Percentiles rank a stretch among this genome's conserved stretches.
Evolutionary conservation across 352 stramenopile genomes (phyloP).

Genomic region (Pythium sp.): DNA sequence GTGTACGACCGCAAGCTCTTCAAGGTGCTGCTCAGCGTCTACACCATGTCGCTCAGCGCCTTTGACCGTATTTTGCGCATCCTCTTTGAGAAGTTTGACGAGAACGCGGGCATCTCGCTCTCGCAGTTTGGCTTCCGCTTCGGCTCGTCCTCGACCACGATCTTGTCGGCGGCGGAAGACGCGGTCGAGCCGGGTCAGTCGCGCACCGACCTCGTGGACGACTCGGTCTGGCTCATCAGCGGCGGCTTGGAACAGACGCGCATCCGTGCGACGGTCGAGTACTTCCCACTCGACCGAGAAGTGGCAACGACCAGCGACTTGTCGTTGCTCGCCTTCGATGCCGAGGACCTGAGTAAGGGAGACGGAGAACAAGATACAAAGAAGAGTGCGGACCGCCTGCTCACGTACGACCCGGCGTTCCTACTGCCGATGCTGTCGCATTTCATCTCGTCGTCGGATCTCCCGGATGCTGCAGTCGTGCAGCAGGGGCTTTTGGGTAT

Average conservation of each 20-base stretch:
- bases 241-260: constrained; percentile 64
- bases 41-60: constrained; percentile 64
- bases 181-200: background rate
- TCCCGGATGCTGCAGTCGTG: constrained; percentile 52
- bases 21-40: constrained; percentile 54
- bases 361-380: background rate
- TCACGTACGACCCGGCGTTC: constrained; percentile 72
- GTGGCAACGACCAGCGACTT: constrained; percentile 28
- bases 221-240: constrained; percentile 61
- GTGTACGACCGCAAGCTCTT: constrained; percentile 56
- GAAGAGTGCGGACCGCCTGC: constrained; percentile 1
- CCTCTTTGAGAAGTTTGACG: constrained; percentile 58
- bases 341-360: background rate
- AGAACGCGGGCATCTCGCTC: constrained; percentile 29
- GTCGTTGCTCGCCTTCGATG: constrained; percentile 26
- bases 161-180: constrained; percentile 23
- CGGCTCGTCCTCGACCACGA: constrained; percentile 37
- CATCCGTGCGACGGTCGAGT: constrained; percentile 66
- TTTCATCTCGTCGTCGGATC: constrained; percentile 69
- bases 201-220: constrained; percentile 52
- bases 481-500: constrained; percentile 72
- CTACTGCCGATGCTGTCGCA: constrained; percentile 74
- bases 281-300: constrained; percentile 59
- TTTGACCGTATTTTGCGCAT: constrained; percentile 56
- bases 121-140: constrained; percentile 73